Evolutionary conservation across 2,329 filamentous ascomycete species (phyloP).

Genomic region (Xylaria sp.): DNA sequence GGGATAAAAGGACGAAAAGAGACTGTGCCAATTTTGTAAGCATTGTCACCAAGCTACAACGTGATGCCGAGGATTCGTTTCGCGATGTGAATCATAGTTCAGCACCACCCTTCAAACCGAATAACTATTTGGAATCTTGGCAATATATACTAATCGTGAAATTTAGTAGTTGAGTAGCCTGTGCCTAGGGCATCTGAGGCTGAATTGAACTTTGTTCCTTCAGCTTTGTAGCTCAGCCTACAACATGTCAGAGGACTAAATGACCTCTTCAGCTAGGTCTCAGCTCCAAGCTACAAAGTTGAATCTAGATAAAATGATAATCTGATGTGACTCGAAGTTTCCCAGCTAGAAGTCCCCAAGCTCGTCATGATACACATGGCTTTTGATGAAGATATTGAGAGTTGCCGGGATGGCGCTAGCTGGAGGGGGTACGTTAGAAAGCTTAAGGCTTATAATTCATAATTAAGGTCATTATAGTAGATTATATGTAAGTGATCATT

Average conservation of each 20-base stretch:
- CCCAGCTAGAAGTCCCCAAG: too few species aligned
- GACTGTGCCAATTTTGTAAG: not conserved
- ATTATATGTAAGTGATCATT: not conserved
- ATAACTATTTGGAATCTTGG: not conserved
- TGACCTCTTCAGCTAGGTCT: not conserved
- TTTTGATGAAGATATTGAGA: not conserved
- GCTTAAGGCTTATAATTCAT: not conserved
- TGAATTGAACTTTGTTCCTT: not conserved
- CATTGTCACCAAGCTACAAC: not conserved
- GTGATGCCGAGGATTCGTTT: not conserved
- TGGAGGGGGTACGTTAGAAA: not conserved
- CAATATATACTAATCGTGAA: not conserved
- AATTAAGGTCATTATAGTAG: not conserved
- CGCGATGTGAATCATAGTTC: not conserved
- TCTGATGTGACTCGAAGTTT: not conserved
- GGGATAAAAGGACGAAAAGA: not conserved
- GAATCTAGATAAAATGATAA: not conserved
- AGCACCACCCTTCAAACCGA: too few species aligned
- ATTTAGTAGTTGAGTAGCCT: not conserved
- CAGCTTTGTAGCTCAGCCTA: not conserved
- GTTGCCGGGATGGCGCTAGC: not conserved
- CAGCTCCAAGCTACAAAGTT: constrained; percentile 1
- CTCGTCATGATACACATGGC: too few species aligned
- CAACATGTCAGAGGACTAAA: not conserved
- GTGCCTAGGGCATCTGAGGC: not conserved